Conservation (phyloP, 2,329 filamentous ascomycete genomes). For the Pseudogymnoascus sp. region DNA sequence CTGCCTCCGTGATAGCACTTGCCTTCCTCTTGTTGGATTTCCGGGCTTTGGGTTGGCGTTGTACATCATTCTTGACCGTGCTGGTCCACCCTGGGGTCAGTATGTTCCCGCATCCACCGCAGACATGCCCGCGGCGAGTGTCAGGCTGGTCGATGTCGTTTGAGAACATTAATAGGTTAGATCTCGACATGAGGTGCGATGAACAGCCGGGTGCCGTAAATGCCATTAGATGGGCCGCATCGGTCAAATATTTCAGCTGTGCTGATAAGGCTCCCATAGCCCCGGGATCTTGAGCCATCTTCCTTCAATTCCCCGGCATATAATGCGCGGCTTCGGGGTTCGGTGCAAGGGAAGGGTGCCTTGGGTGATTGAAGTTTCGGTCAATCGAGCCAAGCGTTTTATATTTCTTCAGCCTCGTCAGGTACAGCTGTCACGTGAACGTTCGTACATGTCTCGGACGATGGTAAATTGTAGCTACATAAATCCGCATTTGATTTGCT, state of each 20-base stretch:
- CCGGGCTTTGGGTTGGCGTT: background rate
- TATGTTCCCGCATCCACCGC: slow-evolving; percentile 53
- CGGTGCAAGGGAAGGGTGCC: background rate
- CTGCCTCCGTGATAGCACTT: slow-evolving; percentile 9
- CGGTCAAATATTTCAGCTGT: slow-evolving; percentile 38
- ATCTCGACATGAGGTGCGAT: slow-evolving; percentile 50
- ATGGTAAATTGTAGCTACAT: background rate
- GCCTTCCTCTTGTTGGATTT: background rate
- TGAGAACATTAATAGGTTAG: slow-evolving; percentile 42
- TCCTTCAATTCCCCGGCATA: background rate
- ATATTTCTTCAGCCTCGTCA: background rate
- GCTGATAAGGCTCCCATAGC: slow-evolving; percentile 14
- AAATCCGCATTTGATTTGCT: background rate
- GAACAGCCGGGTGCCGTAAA: slow-evolving; percentile 47
- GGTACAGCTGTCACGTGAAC: background rate
- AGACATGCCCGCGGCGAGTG: slow-evolving; percentile 46
- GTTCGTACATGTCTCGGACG: background rate
- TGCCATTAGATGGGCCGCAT: slow-evolving; percentile 52
- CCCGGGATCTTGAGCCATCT: slow-evolving; percentile 1
- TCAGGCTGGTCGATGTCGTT: slow-evolving; percentile 39
- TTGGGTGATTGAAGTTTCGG: slow-evolving; percentile 1
- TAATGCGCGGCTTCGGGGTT: background rate
- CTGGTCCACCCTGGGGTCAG: slow-evolving; percentile 41
- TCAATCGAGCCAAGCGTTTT: slow-evolving; percentile 7
- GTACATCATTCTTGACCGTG: slow-evolving; percentile 15